Base-by-base conservation (phyloP, 106 monocot genomes). In the Vanilla planifolia region DNA sequence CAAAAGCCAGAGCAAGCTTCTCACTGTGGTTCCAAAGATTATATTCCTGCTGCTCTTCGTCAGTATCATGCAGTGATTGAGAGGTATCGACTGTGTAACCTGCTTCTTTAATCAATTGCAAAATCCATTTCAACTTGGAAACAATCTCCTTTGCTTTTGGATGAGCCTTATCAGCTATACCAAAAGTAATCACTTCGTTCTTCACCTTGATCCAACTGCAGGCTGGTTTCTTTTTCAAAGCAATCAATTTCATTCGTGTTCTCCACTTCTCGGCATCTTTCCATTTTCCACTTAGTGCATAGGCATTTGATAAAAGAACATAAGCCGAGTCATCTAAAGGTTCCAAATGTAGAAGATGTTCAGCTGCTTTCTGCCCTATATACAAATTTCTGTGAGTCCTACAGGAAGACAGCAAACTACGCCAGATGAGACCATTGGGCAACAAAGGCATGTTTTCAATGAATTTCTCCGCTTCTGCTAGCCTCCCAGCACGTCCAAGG, bases 181-280 rank as follows among this genome's bases (percentile, higher is more conserved):
- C 81, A 62, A 93, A 93, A 6, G 69, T 50, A 46, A 36, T 82
- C 2, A 89, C 81, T 46, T 79, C 72, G 53, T 85, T 77, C 61
- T 79, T 93, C 34, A 85, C 62, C 65, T 85, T 79, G 48, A 94
- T 82, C 93, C 93, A 94, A 61, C 89, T 93, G 66, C 79, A 85
- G 62, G 88, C 93, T 1, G 81, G 85, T 51, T 32, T 79, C 63
- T 94, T 94, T 44, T 74, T 85, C 61, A 89, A 48, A 36, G 82
- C 76, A 6, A 85, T 80, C 0, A 64, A 71, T 48, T 79, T 77
- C 89, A 94, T 89, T 40, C 67, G 71, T 15, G 28, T 68, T 51
- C 93, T 74, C 68, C 89, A 51, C 1, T 64, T 72, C 64, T 79
- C 78, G 15, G 73, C 93, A 61, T 94, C 85, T 22, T 66, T 72